Conservation (phyloP, 1,139 yeast species). For the Kodamaea sp. region DNA sequence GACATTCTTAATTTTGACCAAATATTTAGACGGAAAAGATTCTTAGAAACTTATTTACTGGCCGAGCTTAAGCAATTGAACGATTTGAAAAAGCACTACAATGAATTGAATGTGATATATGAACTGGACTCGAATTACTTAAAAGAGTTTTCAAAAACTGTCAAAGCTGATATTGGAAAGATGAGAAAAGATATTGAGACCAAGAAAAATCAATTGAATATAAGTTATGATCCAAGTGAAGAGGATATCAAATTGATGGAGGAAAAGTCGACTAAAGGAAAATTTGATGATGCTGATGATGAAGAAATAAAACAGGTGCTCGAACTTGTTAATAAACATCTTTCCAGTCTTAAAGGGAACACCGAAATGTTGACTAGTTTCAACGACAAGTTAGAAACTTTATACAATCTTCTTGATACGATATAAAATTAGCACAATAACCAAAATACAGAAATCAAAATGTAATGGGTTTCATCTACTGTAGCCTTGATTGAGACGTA, state of each 20-base stretch:
- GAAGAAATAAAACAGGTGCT: conserved; percentile 22
- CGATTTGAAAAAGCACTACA: conserved; percentile 29
- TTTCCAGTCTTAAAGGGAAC: conserved; percentile 17
- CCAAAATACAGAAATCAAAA: conserved; percentile 32
- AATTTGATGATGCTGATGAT: conserved; percentile 27
- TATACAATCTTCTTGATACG: conserved; percentile 26
- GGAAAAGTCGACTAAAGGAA: background rate
- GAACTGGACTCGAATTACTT: conserved; percentile 35
- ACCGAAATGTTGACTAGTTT: conserved; percentile 21
- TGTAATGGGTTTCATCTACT: background rate
- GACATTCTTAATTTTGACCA: conserved; percentile 34
- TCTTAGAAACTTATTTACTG: conserved; percentile 38
- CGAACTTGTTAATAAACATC: conserved; percentile 16
- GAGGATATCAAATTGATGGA: background rate
- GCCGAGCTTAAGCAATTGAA: conserved; percentile 40
- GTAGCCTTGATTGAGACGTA: conserved; percentile 21
- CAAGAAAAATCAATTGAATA: conserved; percentile 4
- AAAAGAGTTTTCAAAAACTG: conserved; percentile 19
- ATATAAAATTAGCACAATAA: conserved; percentile 18
- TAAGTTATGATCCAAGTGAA: background rate
- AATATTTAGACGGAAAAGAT: conserved; percentile 26
- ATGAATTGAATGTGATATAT: conserved; percentile 21
- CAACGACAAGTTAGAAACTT: conserved; percentile 26
- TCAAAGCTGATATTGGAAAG: conserved; percentile 6
- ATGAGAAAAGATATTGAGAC: conserved; percentile 9